phyloP scores from a whole-genome alignment of 768 basidiomycete species.

The Leccinum subtestaceum region DNA sequence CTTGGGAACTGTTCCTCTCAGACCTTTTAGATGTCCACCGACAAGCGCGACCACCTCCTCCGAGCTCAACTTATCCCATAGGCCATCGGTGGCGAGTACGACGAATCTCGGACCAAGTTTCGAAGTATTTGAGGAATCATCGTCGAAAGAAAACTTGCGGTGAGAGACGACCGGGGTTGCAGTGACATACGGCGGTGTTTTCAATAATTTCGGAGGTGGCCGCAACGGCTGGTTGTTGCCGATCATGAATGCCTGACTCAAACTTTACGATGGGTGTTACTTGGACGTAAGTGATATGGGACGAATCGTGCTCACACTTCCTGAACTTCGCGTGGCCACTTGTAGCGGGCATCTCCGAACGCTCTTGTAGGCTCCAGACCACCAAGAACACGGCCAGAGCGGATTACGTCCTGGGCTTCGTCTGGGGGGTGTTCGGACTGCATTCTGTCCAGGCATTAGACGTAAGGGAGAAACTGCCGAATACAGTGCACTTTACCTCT shows the following conservation, averaged over 20 bases:
- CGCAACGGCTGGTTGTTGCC: constrained; percentile 62
- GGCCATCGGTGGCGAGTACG: constrained; percentile 85
- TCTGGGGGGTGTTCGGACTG: constrained; percentile 79
- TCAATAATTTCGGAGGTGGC: constrained; percentile 57
- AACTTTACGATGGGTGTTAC: constrained; percentile 29
- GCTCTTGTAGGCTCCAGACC: constrained; percentile 84
- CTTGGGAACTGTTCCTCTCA: constrained; percentile 64
- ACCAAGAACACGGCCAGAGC: constrained; percentile 80
- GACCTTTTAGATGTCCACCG: constrained; percentile 72
- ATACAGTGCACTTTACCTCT: constrained; percentile 52
- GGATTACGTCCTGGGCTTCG: constrained; percentile 71
- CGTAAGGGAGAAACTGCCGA: not conserved
- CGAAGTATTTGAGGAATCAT: constrained; percentile 21
- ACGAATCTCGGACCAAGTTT: constrained; percentile 57
- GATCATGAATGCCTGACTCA: constrained; percentile 65
- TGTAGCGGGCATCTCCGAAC: constrained; percentile 89
- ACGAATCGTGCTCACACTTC: constrained; percentile 50
- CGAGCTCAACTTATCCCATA: constrained; percentile 75
- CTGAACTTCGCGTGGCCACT: constrained; percentile 76
- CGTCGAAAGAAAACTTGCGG: constrained; percentile 57
- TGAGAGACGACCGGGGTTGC: constrained; percentile 81
- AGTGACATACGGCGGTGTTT: constrained; percentile 92
- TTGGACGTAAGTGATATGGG: not conserved
- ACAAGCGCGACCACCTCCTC: constrained; percentile 87
- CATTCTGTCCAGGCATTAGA: constrained; percentile 45